Evolutionary conservation across 2,329 filamentous ascomycete species (phyloP).

Genomic region (Sphaerulina populicola): DNA sequence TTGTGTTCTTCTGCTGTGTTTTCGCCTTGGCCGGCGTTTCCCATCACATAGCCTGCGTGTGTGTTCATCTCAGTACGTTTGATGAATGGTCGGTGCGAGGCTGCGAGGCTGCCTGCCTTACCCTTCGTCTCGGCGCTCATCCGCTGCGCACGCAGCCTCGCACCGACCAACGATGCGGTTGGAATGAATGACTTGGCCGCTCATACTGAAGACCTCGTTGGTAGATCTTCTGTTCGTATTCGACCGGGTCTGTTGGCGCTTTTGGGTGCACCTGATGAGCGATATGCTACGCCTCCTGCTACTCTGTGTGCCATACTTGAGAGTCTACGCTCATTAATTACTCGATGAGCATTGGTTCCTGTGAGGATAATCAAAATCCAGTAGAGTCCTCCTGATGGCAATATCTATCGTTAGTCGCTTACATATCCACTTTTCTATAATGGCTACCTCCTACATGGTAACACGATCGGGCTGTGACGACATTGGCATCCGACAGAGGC

Average conservation of each 20-base stretch:
- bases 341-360: too few species aligned
- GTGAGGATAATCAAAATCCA: too few species aligned
- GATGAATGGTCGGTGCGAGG: neutral
- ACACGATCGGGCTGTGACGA: neutral
- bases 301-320: conserved; percentile 6
- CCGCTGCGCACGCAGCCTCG: conserved; percentile 22
- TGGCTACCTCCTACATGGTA: neutral
- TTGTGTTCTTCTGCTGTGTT: conserved; percentile 25
- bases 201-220: conserved; percentile 31
- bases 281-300: conserved; percentile 1
- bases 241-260: conserved; percentile 11
- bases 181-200: conserved; percentile 31
- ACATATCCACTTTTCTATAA: neutral
- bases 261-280: conserved; percentile 1
- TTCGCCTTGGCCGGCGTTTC: conserved; percentile 30
- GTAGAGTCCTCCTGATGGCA: too few species aligned
- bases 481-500: neutral
- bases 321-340: neutral
- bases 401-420: neutral
- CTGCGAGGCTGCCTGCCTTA: neutral
- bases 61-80: neutral
- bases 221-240: conserved; percentile 30
- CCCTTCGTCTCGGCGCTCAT: conserved; percentile 28
- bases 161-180: conserved; percentile 27
- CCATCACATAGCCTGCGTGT: conserved; percentile 30